Conservation (phyloP, 768 basidiomycete genomes). For the Pisolithus tinctorius region DNA sequence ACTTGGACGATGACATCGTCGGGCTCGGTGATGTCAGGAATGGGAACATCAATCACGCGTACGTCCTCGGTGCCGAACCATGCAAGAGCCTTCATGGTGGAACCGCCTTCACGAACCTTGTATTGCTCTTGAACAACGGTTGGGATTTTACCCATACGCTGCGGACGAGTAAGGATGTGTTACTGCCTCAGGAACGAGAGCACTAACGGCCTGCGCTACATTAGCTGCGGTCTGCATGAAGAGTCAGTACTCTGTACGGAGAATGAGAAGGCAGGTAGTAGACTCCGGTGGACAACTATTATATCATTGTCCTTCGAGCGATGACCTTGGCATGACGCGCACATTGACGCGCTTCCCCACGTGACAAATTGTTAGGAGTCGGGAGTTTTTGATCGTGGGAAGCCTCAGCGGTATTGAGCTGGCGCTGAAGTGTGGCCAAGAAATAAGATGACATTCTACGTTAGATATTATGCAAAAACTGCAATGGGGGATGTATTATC, state of each 20-base stretch:
- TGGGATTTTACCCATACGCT: constrained; percentile 35
- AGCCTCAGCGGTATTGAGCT: background rate
- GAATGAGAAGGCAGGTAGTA: background rate
- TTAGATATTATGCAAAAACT: constrained; percentile 24
- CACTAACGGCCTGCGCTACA: constrained; percentile 21
- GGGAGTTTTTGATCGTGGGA: background rate
- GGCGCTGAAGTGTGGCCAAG: constrained; percentile 6
- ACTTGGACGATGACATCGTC: constrained; percentile 71
- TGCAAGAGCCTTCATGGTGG: constrained; percentile 61
- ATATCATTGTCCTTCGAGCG: background rate
- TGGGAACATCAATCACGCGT: constrained; percentile 38
- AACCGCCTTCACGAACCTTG: constrained; percentile 42
- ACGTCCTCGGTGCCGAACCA: constrained; percentile 57
- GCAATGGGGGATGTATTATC: constrained; percentile 17
- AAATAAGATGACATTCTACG: constrained; percentile 21
- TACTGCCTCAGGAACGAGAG: background rate
- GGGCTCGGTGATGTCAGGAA: constrained; percentile 61
- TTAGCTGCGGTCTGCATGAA: constrained; percentile 27
- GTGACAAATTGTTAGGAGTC: background rate
- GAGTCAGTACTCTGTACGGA: background rate
- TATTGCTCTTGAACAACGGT: constrained; percentile 39
- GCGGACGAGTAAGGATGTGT: background rate
- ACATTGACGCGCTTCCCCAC: background rate
- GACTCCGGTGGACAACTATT: background rate
- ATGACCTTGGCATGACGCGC: constrained; percentile 1